Base-by-base conservation (phyloP, 768 basidiomycete genomes). In the Mrakia gelida region DNA sequence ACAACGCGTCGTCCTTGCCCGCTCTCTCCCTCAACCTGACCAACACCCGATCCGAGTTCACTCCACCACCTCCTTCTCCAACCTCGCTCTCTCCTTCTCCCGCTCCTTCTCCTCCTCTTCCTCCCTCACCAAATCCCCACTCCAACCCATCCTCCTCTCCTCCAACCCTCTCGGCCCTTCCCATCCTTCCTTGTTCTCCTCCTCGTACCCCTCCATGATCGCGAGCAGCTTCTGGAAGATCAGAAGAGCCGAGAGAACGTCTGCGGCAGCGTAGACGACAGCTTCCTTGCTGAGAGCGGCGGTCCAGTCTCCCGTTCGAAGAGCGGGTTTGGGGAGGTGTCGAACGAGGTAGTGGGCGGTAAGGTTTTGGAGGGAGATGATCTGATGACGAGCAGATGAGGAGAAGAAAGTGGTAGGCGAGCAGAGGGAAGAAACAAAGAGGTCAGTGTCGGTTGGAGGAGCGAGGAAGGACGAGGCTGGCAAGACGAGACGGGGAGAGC, bases 241-340 rank as follows among this genome's bases (percentile, higher is more conserved):
- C n/a, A 75, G 65, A 3, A 56, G 32, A 32, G 75, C 75, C 5
- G 75, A 75, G 30, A 63, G 75, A 15, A 75, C 75, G 38, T 75
- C 75, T 28, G 62, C 65, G 11, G 75, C 75, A 0, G 75, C 75
- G 30, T 75, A 75, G 18, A 38, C 41, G 63, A 75, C 43, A 28
- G 75, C 75, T 26, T 75, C 75, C 16, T 21, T n/a, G 52, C 45
- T 32, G n/a, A 75, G 65, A 23, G 30, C 43, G 30, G 63, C 67
- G 34, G 63, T 67, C 75, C 75, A 75, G 65, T 75, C 67, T 6
- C 63, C 63, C 8, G 75, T 75, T 54, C 75, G 75, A 26, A 75
- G 63, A 7, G 75, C 41, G 8, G 63, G 63, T 67, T 75, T 75
- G 62, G 75, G 75, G 21, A 75, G 75, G 45, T 75, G 67, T 2